Conservation (phyloP, 345 rosid genomes). For the Diplotaxis tenuifolia region DNA sequence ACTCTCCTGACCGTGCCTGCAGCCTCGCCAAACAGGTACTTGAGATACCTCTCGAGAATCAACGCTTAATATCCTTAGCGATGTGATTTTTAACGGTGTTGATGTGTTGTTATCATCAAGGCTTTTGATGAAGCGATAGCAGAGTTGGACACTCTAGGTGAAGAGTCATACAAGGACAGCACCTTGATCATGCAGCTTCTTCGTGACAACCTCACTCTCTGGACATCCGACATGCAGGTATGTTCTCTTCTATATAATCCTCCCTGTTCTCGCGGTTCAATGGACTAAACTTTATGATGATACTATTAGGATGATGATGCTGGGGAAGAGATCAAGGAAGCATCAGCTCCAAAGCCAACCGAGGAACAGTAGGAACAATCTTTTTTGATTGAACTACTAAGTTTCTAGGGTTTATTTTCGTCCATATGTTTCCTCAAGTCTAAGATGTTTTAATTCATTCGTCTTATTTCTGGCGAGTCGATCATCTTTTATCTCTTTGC, state of each 20-base stretch:
- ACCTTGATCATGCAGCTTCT: slow-evolving; percentile 99
- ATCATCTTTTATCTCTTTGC: no score
- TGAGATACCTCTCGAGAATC: not conserved
- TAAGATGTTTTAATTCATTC: no score
- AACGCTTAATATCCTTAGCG: not conserved
- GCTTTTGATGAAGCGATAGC: slow-evolving; percentile 98
- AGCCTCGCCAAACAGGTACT: slow-evolving; percentile 86
- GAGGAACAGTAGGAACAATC: slow-evolving; percentile 62
- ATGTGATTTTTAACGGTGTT: not conserved
- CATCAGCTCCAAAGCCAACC: slow-evolving; percentile 58
- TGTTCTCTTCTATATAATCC: not conserved
- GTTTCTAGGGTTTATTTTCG: slow-evolving; percentile 26
- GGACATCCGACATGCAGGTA: slow-evolving; percentile 99
- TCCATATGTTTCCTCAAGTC: slow-evolving; percentile 22
- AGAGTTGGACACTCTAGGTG: slow-evolving; percentile 92
- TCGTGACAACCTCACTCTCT: slow-evolving; percentile 93
- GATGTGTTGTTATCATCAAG: slow-evolving; percentile 29
- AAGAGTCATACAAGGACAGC: slow-evolving; percentile 98
- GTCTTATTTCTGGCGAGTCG: no score
- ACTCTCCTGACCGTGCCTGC: slow-evolving; percentile 95
- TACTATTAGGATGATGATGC: slow-evolving; percentile 73
- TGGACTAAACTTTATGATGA: not conserved
- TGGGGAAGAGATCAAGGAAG: slow-evolving; percentile 79
- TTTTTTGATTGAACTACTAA: slow-evolving; percentile 18
- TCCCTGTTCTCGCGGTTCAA: not conserved